phyloP scores from a whole-genome alignment of 306 rosid species.

The Ammopiptanthus mongolicus region DNA sequence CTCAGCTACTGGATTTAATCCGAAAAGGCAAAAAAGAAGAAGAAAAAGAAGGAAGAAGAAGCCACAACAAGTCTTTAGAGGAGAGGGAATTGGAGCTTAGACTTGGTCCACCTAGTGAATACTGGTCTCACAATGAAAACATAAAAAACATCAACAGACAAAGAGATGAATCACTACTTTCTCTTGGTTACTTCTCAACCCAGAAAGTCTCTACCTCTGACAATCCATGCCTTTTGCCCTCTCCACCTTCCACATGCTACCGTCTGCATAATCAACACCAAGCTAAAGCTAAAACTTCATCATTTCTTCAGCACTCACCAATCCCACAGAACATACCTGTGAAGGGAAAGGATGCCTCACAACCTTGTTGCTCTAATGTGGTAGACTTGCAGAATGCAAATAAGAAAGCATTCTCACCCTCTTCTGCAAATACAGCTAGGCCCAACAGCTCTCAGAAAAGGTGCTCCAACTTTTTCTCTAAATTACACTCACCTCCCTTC shows the following conservation, averaged over 20 bases:
- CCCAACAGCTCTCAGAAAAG: constrained; percentile 79
- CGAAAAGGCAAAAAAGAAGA: no score
- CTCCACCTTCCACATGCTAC: no score
- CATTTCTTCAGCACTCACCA: no score
- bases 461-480: constrained; percentile 30
- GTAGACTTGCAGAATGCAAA: constrained; percentile 43
- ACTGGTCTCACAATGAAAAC: constrained; percentile 36
- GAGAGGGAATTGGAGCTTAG: constrained; percentile 76
- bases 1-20: no score
- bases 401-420: constrained; percentile 43
- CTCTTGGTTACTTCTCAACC: no score
- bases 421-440: constrained; percentile 53
- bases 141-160: constrained; percentile 20
- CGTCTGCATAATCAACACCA: no score
- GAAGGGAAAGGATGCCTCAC: constrained; percentile 35
- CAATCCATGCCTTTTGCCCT: no score
- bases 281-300: no score
- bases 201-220: no score
- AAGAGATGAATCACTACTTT: constrained; percentile 41
- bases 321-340: no score
- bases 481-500: no score
- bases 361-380: constrained; percentile 37
- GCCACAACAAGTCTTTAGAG: constrained; percentile 47
- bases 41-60: no score
- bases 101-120: constrained; percentile 87